Conservation (phyloP, 2,329 filamentous ascomycete genomes). For the Echinosphaeria canescens region DNA sequence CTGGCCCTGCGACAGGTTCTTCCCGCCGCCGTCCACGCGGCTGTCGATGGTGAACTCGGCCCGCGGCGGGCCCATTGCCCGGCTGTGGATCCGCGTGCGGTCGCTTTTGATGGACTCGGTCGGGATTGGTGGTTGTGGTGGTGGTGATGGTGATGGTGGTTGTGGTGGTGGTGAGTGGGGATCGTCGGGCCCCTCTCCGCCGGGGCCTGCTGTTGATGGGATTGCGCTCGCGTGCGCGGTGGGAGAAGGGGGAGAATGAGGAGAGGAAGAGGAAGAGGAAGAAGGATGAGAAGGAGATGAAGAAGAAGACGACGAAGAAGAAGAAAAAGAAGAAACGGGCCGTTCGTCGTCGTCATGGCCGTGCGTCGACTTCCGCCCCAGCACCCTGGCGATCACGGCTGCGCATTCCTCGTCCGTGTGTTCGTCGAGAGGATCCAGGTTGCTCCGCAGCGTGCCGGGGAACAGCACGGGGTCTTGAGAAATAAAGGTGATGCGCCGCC, state of each 20-base stretch:
- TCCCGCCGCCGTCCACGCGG: conserved; percentile 34
- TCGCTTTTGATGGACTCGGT: too few relatives aligned
- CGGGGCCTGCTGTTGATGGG: too few relatives aligned
- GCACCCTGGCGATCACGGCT: not conserved
- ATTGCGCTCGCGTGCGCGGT: not conserved
- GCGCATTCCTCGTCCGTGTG: conserved; percentile 19
- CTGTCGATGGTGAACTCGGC: conserved; percentile 19
- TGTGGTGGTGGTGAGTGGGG: too few relatives aligned
- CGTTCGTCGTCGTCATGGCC: too few relatives aligned
- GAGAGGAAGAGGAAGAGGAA: not conserved
- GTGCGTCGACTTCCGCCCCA: not conserved
- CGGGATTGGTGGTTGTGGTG: too few relatives aligned
- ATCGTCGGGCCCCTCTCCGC: too few relatives aligned
- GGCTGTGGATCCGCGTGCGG: too few relatives aligned
- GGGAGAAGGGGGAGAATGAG: not conserved
- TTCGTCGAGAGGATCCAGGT: conserved; percentile 46
- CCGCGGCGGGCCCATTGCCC: too few relatives aligned
- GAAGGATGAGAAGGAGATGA: not conserved
- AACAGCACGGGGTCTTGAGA: conserved; percentile 42
- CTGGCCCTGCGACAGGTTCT: conserved; percentile 40
- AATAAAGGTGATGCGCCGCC: conserved; percentile 37
- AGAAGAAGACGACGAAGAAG: too few relatives aligned
- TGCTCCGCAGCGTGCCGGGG: conserved; percentile 33
- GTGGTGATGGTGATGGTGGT: too few relatives aligned
- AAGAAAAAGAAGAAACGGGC: too few relatives aligned